Evolutionary conservation across 352 stramenopile genomes (phyloP).

Genomic region (Salisapilia sapeloensis): DNA sequence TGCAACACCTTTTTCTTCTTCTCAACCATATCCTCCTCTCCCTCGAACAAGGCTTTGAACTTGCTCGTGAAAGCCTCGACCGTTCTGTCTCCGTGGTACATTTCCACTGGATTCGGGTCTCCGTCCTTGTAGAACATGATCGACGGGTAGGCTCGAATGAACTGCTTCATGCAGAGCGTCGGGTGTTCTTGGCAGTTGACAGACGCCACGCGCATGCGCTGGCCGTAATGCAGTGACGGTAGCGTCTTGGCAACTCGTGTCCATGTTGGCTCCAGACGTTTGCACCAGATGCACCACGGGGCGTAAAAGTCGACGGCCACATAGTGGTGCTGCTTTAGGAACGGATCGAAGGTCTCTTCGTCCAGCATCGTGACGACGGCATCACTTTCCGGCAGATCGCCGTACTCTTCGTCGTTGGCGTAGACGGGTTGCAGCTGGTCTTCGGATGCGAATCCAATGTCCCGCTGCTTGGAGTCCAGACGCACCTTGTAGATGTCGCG

Average conservation of each 20-base stretch:
- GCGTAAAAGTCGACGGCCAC: slow-evolving; percentile 95
- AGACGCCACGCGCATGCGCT: slow-evolving; percentile 62
- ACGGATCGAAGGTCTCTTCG: slow-evolving; percentile 83
- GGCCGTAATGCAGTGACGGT: slow-evolving; percentile 65
- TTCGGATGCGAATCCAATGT: slow-evolving; percentile 79
- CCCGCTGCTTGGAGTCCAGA: slow-evolving; percentile 68
- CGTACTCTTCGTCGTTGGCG: slow-evolving; percentile 39
- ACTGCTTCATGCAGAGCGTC: slow-evolving; percentile 88
- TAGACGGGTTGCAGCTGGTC: slow-evolving; percentile 66
- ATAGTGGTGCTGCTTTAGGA: slow-evolving; percentile 89
- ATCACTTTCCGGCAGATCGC: slow-evolving; percentile 59
- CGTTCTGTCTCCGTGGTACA: slow-evolving; percentile 92
- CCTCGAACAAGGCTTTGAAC: slow-evolving; percentile 77
- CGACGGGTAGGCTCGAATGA: slow-evolving; percentile 93
- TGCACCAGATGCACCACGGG: slow-evolving; percentile 95
- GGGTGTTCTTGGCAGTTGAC: slow-evolving; percentile 91
- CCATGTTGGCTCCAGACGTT: slow-evolving; percentile 92
- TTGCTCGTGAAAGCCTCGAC: slow-evolving; percentile 83
- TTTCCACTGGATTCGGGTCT: slow-evolving; percentile 82
- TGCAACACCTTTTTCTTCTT: slow-evolving; percentile 87
- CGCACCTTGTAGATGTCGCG: slow-evolving; percentile 97
- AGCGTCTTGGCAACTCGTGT: slow-evolving; percentile 87
- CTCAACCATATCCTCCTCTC: slow-evolving; percentile 53
- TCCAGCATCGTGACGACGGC: slow-evolving; percentile 57
- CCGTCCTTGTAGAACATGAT: slow-evolving; percentile 93